Conservation (phyloP, 2,329 filamentous ascomycete species). For the Fulvia fulva region DNA sequence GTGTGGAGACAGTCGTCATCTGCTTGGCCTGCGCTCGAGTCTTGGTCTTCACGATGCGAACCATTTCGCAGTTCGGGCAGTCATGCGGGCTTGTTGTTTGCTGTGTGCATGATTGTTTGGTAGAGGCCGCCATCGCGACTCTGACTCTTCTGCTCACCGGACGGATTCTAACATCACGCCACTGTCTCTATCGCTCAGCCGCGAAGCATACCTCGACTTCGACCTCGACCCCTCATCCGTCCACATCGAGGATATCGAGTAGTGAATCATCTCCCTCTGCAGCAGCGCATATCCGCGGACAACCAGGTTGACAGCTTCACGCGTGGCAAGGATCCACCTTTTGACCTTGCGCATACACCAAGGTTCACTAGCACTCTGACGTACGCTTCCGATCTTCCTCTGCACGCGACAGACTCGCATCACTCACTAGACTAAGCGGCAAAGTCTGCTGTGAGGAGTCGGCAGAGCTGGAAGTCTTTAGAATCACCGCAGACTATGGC, state of each 20-base stretch:
- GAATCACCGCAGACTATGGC: conserved; percentile 60
- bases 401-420: background rate
- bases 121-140: background rate
- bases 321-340: background rate
- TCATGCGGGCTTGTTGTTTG: background rate
- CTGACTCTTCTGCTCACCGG: background rate
- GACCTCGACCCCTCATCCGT: background rate
- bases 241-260: background rate
- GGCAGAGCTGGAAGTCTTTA: background rate
- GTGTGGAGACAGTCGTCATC: background rate
- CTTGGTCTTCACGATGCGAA: background rate
- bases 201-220: background rate
- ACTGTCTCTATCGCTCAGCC: background rate
- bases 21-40: background rate
- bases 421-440: background rate
- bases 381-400: background rate
- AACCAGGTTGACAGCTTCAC: background rate
- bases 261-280: background rate
- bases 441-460: background rate
- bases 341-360: background rate
- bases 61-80: background rate
- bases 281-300: background rate
- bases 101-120: background rate
- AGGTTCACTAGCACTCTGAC: background rate
- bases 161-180: background rate